Base-by-base conservation (phyloP, 202 grass and related monocot species). In the Brachypodium distachyon region DNA sequence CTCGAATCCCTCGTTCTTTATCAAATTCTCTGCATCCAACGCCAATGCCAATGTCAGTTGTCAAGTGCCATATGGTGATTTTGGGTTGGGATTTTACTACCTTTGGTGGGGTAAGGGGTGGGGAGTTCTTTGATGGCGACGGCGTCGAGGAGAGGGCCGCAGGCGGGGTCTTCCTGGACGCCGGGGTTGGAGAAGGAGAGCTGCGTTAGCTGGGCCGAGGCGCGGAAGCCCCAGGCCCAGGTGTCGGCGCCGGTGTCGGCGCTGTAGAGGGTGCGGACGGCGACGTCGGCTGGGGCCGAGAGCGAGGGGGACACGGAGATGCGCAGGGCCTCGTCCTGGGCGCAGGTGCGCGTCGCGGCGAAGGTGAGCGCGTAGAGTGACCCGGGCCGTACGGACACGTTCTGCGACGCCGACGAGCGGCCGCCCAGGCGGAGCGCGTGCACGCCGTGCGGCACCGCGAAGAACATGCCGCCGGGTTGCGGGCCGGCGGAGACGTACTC, bases 41-140 rank as follows among this genome's bases (percentile, higher is more conserved):
- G 1, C 6, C 5, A 44, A n/a, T n/a, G n/a, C n/a, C 1, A n/a
- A 41, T 7, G 7, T 3, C 7, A 41, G 28, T 12, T n/a, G n/a
- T n/a, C n/a, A n/a, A n/a, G n/a, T n/a, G n/a, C n/a, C n/a, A n/a
- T n/a, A n/a, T n/a, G n/a, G n/a, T n/a, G n/a, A n/a, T n/a, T n/a
- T n/a, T n/a, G n/a, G n/a, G n/a, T n/a, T n/a, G n/a, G n/a, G n/a
- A n/a, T n/a, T n/a, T n/a, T n/a, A n/a, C n/a, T n/a, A 90, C 95
- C 95, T 94, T 77, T 88, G 63, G 87, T 85, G 0, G 95, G 91
- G 67, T 91, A 80, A 3, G 95, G 82, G 7, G 89, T 84, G n/a
- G 87, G 79, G 34, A 98, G 91, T 84, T 92, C 95, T 84, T 98
- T 98, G 63, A 98, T 94, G 51, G 95, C 82, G 50, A 95, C 91